Percentiles rank a stretch among this genome's conserved stretches.
Conservation (phyloP, 306 rosid species). For the Rubus parviflorus region DNA sequence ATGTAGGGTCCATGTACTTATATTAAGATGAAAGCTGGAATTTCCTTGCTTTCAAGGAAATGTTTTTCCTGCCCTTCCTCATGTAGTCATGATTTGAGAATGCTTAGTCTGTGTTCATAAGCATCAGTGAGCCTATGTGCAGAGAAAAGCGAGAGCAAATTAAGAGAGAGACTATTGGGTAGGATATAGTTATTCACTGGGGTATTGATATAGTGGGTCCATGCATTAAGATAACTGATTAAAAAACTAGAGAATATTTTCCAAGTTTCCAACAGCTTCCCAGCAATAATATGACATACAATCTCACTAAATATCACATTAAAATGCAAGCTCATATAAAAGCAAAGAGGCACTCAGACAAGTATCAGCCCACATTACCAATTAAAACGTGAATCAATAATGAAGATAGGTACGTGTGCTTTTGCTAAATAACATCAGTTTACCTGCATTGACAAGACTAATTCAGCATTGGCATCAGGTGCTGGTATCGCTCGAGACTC, state of each 20-base stretch:
- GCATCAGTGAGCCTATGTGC: background rate
- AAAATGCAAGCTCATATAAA: background rate
- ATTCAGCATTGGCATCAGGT: constrained; percentile 98
- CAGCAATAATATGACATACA: background rate
- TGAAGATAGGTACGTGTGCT: background rate
- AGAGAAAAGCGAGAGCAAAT: background rate
- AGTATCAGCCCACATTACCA: background rate
- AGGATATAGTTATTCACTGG: background rate
- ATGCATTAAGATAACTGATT: background rate
- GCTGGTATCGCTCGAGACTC: constrained; percentile 95
- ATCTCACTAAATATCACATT: background rate
- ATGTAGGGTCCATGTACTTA: background rate
- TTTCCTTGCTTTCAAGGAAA: background rate
- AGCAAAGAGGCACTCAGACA: background rate
- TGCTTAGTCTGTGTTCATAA: no score
- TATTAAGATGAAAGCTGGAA: background rate
- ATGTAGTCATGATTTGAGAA: no score
- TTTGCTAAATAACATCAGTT: constrained; percentile 6
- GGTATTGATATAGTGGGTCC: background rate
- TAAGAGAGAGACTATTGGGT: background rate
- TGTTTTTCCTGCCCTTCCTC: no score
- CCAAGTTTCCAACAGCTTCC: background rate
- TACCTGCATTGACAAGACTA: constrained; percentile 93
- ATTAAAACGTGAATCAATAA: constrained; percentile 10
- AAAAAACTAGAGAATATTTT: background rate